Conservation (phyloP, 2,329 filamentous ascomycete species). For the Fusarium heterosporum region DNA sequence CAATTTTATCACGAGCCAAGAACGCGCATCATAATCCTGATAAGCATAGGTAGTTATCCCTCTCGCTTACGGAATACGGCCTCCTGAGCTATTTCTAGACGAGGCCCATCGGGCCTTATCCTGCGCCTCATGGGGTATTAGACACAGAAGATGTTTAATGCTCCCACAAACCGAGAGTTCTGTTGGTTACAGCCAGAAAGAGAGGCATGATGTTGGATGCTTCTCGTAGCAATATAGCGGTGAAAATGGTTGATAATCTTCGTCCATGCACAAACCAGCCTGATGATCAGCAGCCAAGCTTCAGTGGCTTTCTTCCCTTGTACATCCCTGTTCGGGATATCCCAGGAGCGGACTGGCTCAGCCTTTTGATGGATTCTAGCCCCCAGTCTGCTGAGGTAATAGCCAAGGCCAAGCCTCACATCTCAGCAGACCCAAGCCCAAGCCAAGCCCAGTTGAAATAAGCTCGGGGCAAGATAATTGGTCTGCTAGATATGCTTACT, state of each 20-base stretch:
- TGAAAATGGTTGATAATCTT: constrained; percentile 24
- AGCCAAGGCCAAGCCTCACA: constrained; percentile 1
- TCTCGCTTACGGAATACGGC: constrained; percentile 22
- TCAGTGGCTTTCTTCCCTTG: constrained; percentile 17
- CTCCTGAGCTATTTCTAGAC: constrained; percentile 34
- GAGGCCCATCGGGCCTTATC: constrained; percentile 21
- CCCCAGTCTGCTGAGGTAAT: constrained; percentile 34
- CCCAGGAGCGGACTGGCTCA: constrained; percentile 31
- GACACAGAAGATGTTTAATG: not conserved
- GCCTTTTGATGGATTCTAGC: constrained; percentile 31
- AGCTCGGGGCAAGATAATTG: constrained; percentile 30
- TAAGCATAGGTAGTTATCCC: constrained; percentile 16
- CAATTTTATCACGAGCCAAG: constrained; percentile 26
- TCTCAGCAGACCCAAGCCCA: constrained; percentile 9
- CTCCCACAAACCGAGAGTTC: constrained; percentile 14
- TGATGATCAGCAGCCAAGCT: constrained; percentile 41
- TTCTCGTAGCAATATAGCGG: constrained; percentile 1
- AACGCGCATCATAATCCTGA: constrained; percentile 20
- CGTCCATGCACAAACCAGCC: constrained; percentile 16
- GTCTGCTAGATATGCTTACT: constrained; percentile 36
- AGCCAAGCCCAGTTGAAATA: constrained; percentile 28
- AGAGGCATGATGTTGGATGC: not conserved
- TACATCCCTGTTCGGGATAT: constrained; percentile 29
- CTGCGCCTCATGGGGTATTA: constrained; percentile 19
- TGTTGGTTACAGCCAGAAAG: not conserved